These are phyloP conservation scores for Aquilaria agallochum DNA, from an alignment of 441 rosid genomes.

Conservation along the genomic window DNA sequence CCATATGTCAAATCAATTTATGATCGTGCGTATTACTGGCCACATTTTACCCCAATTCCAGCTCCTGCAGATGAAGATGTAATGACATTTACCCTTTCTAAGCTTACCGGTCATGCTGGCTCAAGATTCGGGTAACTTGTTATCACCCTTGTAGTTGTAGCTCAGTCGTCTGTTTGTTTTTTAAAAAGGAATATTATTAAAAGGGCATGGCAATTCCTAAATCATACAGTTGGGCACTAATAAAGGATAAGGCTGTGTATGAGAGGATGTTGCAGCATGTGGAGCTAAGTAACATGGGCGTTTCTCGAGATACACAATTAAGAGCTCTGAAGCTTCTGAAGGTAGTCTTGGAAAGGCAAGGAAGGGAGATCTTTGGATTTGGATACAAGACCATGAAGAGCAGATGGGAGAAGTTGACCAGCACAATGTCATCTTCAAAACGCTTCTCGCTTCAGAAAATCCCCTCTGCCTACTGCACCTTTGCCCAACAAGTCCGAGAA, in stretches of 20 bases:
- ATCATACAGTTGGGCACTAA: slow-evolving; percentile 43
- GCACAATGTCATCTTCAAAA: slow-evolving; percentile 23
- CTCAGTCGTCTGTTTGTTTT: background rate
- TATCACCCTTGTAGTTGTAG: background rate
- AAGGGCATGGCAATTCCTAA: no score
- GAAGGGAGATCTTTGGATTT: slow-evolving; percentile 33
- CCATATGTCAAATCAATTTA: slow-evolving; percentile 39
- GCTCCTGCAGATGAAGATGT: slow-evolving; percentile 41
- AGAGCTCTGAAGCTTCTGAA: slow-evolving; percentile 45
- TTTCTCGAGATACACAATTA: slow-evolving; percentile 38
- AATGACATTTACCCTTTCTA: slow-evolving; percentile 53
- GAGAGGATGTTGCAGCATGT: slow-evolving; percentile 23
- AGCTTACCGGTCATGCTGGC: slow-evolving; percentile 76
- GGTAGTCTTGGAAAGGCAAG: slow-evolving; percentile 21
- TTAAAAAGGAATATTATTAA: background rate
- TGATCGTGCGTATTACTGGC: slow-evolving; percentile 71
- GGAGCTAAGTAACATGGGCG: slow-evolving; percentile 27
- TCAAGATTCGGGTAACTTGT: slow-evolving; percentile 53
- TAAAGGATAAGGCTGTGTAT: slow-evolving; percentile 47
- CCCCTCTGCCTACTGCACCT: slow-evolving; percentile 31
- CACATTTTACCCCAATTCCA: slow-evolving; percentile 60
- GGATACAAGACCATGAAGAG: slow-evolving; percentile 39
- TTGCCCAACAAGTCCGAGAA: slow-evolving; percentile 22
- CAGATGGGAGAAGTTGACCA: slow-evolving; percentile 41
- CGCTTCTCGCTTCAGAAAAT: slow-evolving; percentile 46